Base-by-base conservation (phyloP, 352 stramenopile genomes). In the Nothophytophthora sp. region DNA sequence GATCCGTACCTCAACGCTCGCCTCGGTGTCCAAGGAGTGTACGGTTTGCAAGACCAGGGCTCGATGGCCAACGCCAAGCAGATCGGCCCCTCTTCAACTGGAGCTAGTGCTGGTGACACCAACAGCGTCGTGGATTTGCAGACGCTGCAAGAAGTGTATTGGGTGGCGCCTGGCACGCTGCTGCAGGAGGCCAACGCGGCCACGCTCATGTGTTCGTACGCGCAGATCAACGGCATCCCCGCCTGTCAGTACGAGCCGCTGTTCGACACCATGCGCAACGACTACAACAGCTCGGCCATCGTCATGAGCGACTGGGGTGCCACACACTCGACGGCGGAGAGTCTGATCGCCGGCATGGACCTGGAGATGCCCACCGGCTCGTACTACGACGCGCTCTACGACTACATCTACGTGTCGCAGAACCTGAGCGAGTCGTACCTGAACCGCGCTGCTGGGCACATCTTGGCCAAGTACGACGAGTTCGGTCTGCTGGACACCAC, bases 201-300 rank as follows among this genome's bases (percentile, higher is more conserved):
- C 43, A 69, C 60, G 15, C 48, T 69, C 48, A 69, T 69, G 60
- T 69, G 60, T 38, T 69, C 60, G 34, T 69, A 69, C 55, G 46
- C 60, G 18, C 50, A 69, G 34, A 43, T 69, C 13, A 69, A 69
- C 28, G 60, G 60, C 34, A 44, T 69, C 22, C 60, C 49, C 7
- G 60, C 60, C 1, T 69, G 60, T 12, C 54, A 69, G 43, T 61
- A 69, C 34, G 48, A 69, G 34, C 42, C 44, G 36, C 60, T 69
- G 4, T 69, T 61, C 60, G 38, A 69, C 49, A 65, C 60, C 19
- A 43, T 69, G 48, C 60, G 60, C 34, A 36, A 61, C 29, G 54
- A 69, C 32, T 69, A 69, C 55, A 62, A 63, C 54, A 69, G 60
- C 44, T 63, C 49, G 7, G 55, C 60, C 28, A 58, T 69, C 29